Evolutionary conservation across 2,329 filamentous ascomycete species (phyloP).

Genomic region (Aspergillus sp.): DNA sequence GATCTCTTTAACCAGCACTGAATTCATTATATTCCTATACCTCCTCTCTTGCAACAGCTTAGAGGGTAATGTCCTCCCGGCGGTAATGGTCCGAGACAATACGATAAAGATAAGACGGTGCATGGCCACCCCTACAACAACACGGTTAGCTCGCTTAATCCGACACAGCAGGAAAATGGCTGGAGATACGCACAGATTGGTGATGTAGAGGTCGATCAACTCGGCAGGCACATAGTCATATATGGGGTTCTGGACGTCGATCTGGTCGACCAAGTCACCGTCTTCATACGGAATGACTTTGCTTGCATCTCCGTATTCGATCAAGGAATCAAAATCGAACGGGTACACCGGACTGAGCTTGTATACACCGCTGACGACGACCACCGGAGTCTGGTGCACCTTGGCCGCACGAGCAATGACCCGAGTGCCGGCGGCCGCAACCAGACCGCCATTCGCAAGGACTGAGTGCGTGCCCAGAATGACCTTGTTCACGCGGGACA

Average conservation of each 20-base stretch:
- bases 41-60: constrained; percentile 5
- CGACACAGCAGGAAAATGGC: neutral
- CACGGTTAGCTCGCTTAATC: constrained; percentile 10
- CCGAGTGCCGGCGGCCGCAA: constrained; percentile 79
- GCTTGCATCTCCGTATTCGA: constrained; percentile 82
- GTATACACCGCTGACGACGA: constrained; percentile 88
- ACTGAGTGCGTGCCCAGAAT: constrained; percentile 86
- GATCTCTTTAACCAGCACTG: neutral
- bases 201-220: constrained; percentile 63
- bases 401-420: constrained; percentile 83
- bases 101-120: constrained; percentile 63
- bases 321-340: constrained; percentile 75
- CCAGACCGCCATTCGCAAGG: constrained; percentile 80
- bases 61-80: constrained; percentile 58
- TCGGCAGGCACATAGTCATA: constrained; percentile 81
- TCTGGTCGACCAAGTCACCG: constrained; percentile 72
- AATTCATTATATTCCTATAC: constrained; percentile 4
- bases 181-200: constrained; percentile 65
- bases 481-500: constrained; percentile 94
- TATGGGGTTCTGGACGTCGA: constrained; percentile 75
- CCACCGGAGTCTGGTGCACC: constrained; percentile 77
- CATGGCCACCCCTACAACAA: constrained; percentile 55
- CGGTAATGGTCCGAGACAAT: constrained; percentile 67
- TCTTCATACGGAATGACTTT: constrained; percentile 76
- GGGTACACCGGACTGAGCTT: constrained; percentile 89